Conservation (phyloP, 169 alveolate genomes). For the Eimeria sp. region DNA sequence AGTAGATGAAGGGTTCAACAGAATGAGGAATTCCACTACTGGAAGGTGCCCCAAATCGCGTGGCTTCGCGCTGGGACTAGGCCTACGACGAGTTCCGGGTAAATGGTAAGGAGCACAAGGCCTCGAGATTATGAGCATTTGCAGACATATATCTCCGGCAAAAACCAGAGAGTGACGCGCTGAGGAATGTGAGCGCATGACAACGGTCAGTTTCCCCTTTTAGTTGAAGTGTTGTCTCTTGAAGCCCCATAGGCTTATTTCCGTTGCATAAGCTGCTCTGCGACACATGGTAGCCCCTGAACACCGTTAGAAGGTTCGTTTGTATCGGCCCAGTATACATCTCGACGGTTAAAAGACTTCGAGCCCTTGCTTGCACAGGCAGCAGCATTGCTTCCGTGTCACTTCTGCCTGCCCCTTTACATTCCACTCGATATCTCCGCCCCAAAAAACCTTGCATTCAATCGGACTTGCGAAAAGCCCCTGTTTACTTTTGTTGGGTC, state of each 20-base stretch:
- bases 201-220: background rate
- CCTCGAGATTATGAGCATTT: background rate
- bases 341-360: background rate
- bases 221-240: background rate
- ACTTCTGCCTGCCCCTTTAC: background rate
- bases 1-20: background rate
- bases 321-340: background rate
- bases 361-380: constrained; percentile 6
- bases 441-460: background rate
- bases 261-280: background rate
- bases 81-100: background rate
- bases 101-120: background rate
- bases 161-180: background rate
- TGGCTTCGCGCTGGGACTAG: background rate
- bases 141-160: background rate
- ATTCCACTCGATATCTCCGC: constrained; percentile 16
- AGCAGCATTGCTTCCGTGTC: constrained; percentile 12
- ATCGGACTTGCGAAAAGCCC: constrained; percentile 43
- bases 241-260: constrained; percentile 12
- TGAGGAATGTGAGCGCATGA: constrained; percentile 6
- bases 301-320: background rate
- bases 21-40: background rate
- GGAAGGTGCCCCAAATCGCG: background rate
- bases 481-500: constrained; percentile 7
- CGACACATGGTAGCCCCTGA: background rate